Percentiles rank a stretch among this genome's conserved stretches.
phyloP scores from a whole-genome alignment of 768 basidiomycete genomes.

The Lyophyllum decastes region DNA sequence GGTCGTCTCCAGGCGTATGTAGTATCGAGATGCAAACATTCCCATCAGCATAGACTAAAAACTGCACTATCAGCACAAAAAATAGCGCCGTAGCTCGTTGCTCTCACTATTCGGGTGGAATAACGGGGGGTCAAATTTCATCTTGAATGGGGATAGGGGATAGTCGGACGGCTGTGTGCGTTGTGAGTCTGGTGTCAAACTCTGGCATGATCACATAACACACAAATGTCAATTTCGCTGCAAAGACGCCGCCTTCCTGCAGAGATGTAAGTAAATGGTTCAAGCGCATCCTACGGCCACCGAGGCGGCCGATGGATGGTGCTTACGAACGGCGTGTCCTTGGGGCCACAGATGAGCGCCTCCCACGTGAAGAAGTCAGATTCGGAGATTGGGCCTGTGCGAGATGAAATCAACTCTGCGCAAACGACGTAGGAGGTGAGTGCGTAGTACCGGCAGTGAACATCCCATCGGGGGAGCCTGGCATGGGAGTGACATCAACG shows the following conservation, averaged over 20 bases:
- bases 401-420: constrained; percentile 1
- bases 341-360: constrained; percentile 89
- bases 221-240: constrained; percentile 90
- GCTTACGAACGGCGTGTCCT: constrained; percentile 91
- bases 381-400: constrained; percentile 82
- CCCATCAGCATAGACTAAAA: constrained; percentile 90
- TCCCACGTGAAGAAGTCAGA: constrained; percentile 97
- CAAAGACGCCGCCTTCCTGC: constrained; percentile 94
- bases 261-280: constrained; percentile 1
- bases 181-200: constrained; percentile 2
- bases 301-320: not conserved
- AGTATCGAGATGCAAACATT: constrained; percentile 98
- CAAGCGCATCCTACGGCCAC: not conserved
- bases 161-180: constrained; percentile 82
- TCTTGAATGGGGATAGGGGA: constrained; percentile 97
- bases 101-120: constrained; percentile 95
- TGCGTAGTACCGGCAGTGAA: constrained; percentile 76
- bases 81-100: not conserved
- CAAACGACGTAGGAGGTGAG: not conserved
- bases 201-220: constrained; percentile 30
- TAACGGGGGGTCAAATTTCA: constrained; percentile 96
- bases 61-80: constrained; percentile 9
- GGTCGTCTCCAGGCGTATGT: constrained; percentile 91
- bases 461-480: constrained; percentile 92
- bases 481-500: constrained; percentile 9